Conservation (phyloP, 2,329 filamentous ascomycete species). For the Blastomyces gilchristii region DNA sequence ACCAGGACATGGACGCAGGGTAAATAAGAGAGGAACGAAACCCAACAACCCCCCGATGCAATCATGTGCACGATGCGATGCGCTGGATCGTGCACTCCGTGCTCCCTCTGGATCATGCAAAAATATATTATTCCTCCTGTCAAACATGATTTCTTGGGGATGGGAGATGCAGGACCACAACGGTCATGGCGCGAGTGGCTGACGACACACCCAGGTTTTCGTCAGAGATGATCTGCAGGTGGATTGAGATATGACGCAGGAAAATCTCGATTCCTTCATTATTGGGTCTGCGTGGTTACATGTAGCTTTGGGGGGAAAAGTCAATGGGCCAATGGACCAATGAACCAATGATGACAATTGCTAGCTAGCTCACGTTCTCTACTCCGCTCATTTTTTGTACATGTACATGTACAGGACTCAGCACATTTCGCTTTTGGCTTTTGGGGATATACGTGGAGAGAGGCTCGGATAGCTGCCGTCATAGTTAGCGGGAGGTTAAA, state of each 20-base stretch:
- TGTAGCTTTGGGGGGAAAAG: neutral
- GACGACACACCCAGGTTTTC: neutral
- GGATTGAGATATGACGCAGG: neutral
- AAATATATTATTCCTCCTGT: neutral
- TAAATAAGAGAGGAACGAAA: neutral
- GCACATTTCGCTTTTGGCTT: neutral
- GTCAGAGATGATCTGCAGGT: neutral
- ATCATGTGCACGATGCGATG: neutral
- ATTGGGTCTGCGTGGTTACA: neutral
- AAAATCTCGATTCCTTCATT: neutral
- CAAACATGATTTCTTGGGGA: neutral
- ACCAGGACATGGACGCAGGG: too few species aligned
- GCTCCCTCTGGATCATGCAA: neutral
- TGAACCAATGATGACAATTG: neutral
- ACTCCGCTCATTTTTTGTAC: neutral
- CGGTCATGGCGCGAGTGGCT: neutral
- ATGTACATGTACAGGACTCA: neutral
- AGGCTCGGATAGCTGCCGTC: neutral
- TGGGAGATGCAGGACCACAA: neutral
- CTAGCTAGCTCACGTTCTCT: neutral
- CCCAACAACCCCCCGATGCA: neutral
- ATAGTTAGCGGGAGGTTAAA: neutral
- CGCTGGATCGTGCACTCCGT: neutral
- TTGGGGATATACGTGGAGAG: neutral
- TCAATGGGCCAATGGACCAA: neutral